Percentiles rank a stretch among this genome's conserved stretches.
These are phyloP conservation scores for Eleusine coracana DNA, from an alignment of 176 grass and related monocot species.

Conservation along the genomic window DNA sequence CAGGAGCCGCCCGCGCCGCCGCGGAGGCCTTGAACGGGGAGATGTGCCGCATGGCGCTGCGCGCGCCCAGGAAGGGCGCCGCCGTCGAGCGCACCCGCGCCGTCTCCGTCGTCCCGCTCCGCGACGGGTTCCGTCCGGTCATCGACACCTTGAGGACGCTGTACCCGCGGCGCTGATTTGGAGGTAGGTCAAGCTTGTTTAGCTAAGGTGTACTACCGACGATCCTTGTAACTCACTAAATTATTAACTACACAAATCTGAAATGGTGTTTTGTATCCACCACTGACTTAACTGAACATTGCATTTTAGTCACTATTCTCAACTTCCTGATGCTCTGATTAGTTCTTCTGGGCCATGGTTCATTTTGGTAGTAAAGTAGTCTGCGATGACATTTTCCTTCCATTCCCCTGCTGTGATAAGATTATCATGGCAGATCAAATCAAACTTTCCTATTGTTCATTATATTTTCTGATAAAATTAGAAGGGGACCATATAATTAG, in stretches of 20 bases:
- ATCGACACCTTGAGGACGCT: constrained; percentile 49
- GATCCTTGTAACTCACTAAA: background rate
- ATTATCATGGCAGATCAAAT: background rate
- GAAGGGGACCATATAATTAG: background rate
- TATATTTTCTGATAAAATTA: background rate
- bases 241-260: background rate
- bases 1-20: constrained; percentile 41
- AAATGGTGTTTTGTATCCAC: background rate
- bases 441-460: background rate
- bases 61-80: constrained; percentile 44
- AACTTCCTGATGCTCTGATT: background rate
- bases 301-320: background rate
- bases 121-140: constrained; percentile 64
- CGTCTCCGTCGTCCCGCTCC: constrained; percentile 61
- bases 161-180: constrained; percentile 28
- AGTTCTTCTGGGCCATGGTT: background rate
- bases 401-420: background rate
- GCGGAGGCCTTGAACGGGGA: constrained; percentile 57
- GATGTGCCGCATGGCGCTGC: constrained; percentile 67
- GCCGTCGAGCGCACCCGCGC: constrained; percentile 53
- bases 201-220: background rate
- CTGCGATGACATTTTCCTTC: background rate
- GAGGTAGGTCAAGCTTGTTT: background rate
- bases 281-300: background rate
- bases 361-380: background rate